Conservation (phyloP, 179 eudicot species). For the Amaranthus tricolor region DNA sequence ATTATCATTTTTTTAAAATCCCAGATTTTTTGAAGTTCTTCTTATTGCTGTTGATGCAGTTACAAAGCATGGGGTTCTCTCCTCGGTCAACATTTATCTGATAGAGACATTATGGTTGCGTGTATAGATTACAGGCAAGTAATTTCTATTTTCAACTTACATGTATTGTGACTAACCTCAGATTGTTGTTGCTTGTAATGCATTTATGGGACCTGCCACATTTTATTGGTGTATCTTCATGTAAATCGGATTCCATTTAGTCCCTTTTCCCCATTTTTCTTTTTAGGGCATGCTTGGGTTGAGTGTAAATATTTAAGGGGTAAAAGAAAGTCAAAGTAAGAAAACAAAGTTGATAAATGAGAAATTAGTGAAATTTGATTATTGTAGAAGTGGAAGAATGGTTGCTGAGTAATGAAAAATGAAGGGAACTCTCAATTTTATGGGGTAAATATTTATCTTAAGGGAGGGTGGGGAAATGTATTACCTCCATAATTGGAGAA, state of each 20-base stretch:
- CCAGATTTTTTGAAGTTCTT: constrained; percentile 17
- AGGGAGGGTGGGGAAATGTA: no score
- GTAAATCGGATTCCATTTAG: no score
- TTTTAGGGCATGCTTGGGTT: background rate
- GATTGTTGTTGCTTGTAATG: background rate
- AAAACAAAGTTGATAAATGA: no score
- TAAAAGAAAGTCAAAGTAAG: background rate
- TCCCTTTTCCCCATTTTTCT: background rate
- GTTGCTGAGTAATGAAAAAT: no score
- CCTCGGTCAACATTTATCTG: constrained; percentile 77
- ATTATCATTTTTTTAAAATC: background rate
- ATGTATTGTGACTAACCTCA: background rate
- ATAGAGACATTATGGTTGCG: constrained; percentile 87
- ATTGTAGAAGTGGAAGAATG: no score
- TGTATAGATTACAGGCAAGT: constrained; percentile 95
- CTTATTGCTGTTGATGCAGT: constrained; percentile 42
- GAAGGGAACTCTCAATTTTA: no score
- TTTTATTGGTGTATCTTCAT: background rate
- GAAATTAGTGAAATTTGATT: no score
- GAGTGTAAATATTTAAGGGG: background rate
- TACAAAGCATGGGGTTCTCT: constrained; percentile 99
- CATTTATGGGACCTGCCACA: background rate
- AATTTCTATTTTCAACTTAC: constrained; percentile 2
- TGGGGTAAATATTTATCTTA: no score
- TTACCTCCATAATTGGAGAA: no score